phyloP scores from a whole-genome alignment of 805 yeast species.

The Pichia thaimueangensis region DNA sequence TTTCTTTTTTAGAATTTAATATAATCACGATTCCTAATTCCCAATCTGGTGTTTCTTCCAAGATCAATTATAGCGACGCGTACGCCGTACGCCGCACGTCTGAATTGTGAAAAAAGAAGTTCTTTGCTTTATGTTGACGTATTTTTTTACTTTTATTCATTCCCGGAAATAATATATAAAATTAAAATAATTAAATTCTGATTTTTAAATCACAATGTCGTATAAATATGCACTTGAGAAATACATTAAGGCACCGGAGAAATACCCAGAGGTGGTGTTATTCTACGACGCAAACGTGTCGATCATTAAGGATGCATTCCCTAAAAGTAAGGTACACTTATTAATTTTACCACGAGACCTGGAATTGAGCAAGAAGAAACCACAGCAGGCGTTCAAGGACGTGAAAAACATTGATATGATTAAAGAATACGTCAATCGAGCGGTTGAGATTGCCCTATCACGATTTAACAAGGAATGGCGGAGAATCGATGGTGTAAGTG shows the following conservation, averaged over 20 bases:
- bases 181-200: background rate
- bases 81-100: no score
- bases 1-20: no score
- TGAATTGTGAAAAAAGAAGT: no score
- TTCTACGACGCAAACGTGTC: slow-evolving; percentile 46
- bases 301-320: slow-evolving; percentile 54
- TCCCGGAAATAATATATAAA: no score
- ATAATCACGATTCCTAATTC: no score
- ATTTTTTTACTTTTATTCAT: no score
- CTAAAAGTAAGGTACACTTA: slow-evolving; percentile 57
- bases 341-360: slow-evolving; percentile 51
- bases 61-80: no score
- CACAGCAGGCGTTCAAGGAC: slow-evolving; percentile 43
- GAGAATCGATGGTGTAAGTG: slow-evolving; percentile 10
- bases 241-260: slow-evolving; percentile 44
- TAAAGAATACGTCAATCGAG: slow-evolving; percentile 32
- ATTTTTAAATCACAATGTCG: slow-evolving; percentile 31
- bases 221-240: slow-evolving; percentile 42
- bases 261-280: slow-evolving; percentile 32
- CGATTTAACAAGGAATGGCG: slow-evolving; percentile 16
- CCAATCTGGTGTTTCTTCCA: no score
- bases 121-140: no score
- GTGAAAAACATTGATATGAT: slow-evolving; percentile 26
- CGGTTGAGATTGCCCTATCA: slow-evolving; percentile 21
- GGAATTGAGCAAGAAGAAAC: slow-evolving; percentile 39